phyloP scores from a whole-genome alignment of 1,284 basidiomycete genomes.

The Ustilago trichophora region DNA sequence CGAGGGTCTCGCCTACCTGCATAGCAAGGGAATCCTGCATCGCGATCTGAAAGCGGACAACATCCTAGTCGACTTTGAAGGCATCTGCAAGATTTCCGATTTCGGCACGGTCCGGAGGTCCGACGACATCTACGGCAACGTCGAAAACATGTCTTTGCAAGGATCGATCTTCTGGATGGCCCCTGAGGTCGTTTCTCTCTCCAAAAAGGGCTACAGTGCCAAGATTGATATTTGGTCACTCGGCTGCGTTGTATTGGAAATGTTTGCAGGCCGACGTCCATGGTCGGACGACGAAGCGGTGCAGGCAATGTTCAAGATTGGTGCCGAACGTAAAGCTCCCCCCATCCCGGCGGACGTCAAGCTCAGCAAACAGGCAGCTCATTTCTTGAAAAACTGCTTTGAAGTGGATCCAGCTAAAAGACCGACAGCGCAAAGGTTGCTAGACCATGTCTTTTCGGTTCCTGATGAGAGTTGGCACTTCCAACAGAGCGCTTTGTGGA shows the following conservation, averaged over 20 bases:
- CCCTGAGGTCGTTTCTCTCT: constrained; percentile 88
- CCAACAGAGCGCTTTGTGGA: constrained; percentile 48
- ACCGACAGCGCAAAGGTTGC: constrained; percentile 82
- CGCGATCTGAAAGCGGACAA: constrained; percentile 98
- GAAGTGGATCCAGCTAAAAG: constrained; percentile 86
- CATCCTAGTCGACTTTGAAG: constrained; percentile 90
- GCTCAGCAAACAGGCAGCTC: constrained; percentile 78
- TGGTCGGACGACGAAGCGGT: constrained; percentile 90
- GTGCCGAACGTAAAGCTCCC: constrained; percentile 82
- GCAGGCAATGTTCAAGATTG: constrained; percentile 93
- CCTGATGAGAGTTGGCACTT: constrained; percentile 56
- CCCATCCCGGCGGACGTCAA: constrained; percentile 85
- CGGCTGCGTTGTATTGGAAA: constrained; percentile 95
- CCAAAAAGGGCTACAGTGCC: constrained; percentile 83
- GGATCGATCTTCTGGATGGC: constrained; percentile 99
- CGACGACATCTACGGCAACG: constrained; percentile 82
- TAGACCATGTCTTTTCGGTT: constrained; percentile 80
- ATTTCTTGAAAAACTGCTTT: constrained; percentile 90
- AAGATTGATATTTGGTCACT: constrained; percentile 99
- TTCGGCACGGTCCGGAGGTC: constrained; percentile 72
- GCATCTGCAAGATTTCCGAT: constrained; percentile 96
- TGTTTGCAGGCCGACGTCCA: constrained; percentile 94
- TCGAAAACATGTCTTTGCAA: constrained; percentile 81
- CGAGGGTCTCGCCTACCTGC: constrained; percentile 89
- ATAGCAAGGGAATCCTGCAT: constrained; percentile 89